Base-by-base conservation (phyloP, 352 stramenopile genomes). In the Elongisporangium senticosum region DNA sequence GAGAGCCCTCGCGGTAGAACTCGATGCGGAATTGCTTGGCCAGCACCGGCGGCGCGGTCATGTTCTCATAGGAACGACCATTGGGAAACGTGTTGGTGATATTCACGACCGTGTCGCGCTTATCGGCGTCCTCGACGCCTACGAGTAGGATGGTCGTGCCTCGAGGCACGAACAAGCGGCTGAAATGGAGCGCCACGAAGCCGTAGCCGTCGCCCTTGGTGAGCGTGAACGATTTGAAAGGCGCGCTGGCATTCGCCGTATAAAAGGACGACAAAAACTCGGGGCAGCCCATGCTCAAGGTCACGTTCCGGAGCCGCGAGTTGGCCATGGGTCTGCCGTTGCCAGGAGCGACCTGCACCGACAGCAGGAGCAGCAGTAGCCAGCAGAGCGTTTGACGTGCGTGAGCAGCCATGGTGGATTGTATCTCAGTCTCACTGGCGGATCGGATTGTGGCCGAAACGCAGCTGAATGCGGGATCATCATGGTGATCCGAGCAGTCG, bases 1-100 rank as follows among this genome's bases (percentile, higher is more conserved):
- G 17, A 10, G 19, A 2, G 7, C 39, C 8, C 23, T 73, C 56
- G 21, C 75, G 70, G 54, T 88, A 86, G 39, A 86, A 71, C 54
- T 88, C 78, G 33, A 86, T 53, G 8, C 71, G 71, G 15, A 88
- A 72, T 53, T 88, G 72, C 53, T 79, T 83, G 5, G 78, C 66
- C 1, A 79, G 56, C 8, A 88, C 19, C 8, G 72, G 66, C 3
- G 67, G 55, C 47, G 75, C 63, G 19, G 61, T 55, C 2, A 83
- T 62, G 39, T 74, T 54, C 49, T 55, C 26, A 53, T 76, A 71
- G 11, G 53, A 15, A 19, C 37, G 20, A 2, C 68, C 72, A 26
- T 66, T 79, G 1, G 64, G 61, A 22, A 83, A 79, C 3, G 14
- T 59, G 6, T 55, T 26, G 0, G 76, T 76, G 8, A 88, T 51